Evolutionary conservation across 2,329 filamentous ascomycete species (phyloP), one percentile per base, ranked within the genome.

Genomic region (Ophiostoma populinum): DNA sequence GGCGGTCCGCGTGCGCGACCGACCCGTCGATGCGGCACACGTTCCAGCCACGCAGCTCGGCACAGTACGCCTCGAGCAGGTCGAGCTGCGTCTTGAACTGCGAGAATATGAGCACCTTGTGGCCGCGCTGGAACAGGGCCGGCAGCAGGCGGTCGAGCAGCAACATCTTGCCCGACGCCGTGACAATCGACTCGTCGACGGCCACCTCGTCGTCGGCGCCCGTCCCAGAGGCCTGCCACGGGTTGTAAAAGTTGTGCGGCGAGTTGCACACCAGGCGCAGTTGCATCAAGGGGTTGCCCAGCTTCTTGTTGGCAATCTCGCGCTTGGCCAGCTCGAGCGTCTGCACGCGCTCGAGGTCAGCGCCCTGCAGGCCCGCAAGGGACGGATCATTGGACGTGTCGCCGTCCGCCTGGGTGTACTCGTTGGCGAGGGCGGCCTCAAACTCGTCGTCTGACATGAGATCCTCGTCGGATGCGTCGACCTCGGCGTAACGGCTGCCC

Each of bases 51-150:
- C 82, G 76, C 2, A 95, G 65, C n/a, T 75, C 67, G 4, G 58
- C 61, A 31, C 83, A 83, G 57, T 93, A 98, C 37, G 87, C 79
- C 42, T 92, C 74, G 0, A 98, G 62, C 2, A 98, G 79, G 48
- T 95, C 85, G 0, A 98, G 70, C 43, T 93, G 86, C 0, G 79
- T 92, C 39, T 86, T 92, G 59, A 98, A 98, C 50, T 98, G 90
- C 0, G 82, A 92, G 55, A 98, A 98, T 34, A 98, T 83, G 30
- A 98, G 69, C 19, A 95, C 78, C 50, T 95, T 95, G 58, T 94
- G 86, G 4, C 70, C 77, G 1, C 70, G 65, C 0, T 60, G 44
- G 39, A 98, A 77, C 0, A 98, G 65, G 2, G 65, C 65, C 0
- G 80, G 80, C 0, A 98, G 67, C 0, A 98, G 65, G 0, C 83